Base-by-base conservation (phyloP, 208 protist species). In the Wallacemonas sp. region DNA sequence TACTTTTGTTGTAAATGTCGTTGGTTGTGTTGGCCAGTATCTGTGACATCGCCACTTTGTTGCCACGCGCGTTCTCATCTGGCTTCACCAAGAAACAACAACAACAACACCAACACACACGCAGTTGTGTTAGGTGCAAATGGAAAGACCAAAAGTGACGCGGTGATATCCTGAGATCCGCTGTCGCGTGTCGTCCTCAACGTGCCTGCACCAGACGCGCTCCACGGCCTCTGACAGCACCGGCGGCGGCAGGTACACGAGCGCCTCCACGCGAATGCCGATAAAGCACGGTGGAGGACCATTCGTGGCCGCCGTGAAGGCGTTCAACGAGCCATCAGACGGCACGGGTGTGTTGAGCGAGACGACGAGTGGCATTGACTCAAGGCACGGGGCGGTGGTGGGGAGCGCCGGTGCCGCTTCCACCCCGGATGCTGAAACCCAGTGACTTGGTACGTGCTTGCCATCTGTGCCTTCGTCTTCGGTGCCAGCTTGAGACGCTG, bases 91-190 rank as follows among this genome's bases (percentile, higher is more conserved):
- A n/a, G n/a, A n/a, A 47, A 21, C 54, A 49, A 61, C 1, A 67
- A 32, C 41, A 61, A 38, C 60, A 54, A 47, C 43, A 41, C 54
- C 33, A 32, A 61, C n/a, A 63, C n/a, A 68, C 2, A 61, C 4
- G 5, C n/a, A 30, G 30, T 17, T n/a, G 34, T 38, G 1, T 41
- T 21, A 58, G 9, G 19, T 24, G 30, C 52, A 39, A 8, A 58
- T 41, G n/a, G 29, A 58, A 9, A 58, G 23, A 12, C 52, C 52
- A 24, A 58, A 58, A 3, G 23, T 16, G 4, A 58, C 19, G 14
- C 32, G 52, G 19, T 58, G 52, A 39, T 58, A 58, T 4, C 52
- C 52, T 24, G 9, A 58, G n/a, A 39, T 9, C 32, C 23, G 9
- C 32, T 6, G 12, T 16, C 52, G 52, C 4, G 34, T 29, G 8